Conservation (phyloP, 306 rosid genomes). For the Prunus dulcis region DNA sequence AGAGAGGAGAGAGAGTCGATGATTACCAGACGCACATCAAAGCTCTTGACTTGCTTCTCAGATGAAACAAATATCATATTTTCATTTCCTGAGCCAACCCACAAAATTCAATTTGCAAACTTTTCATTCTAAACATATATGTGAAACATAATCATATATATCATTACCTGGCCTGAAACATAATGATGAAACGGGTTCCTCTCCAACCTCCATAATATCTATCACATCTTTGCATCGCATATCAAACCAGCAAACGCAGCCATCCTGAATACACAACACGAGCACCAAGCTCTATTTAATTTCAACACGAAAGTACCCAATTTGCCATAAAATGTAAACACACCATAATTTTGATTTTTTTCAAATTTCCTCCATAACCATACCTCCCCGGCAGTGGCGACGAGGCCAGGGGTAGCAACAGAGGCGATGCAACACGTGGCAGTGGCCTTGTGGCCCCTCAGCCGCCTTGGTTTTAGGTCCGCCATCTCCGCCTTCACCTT, state of each 20-base stretch:
- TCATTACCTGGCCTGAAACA: conserved; percentile 66
- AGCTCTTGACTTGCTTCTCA: conserved; percentile 81
- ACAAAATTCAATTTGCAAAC: conserved; percentile 14
- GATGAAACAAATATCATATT: conserved; percentile 64
- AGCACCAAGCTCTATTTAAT: not conserved
- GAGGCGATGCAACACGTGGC: conserved; percentile 80
- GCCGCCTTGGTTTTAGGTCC: conserved; percentile 46
- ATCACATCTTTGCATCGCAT: conserved; percentile 70
- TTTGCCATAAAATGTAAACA: not conserved
- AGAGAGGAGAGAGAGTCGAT: not conserved
- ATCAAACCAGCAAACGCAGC: conserved; percentile 93
- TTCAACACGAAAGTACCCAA: not conserved
- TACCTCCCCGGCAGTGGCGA: conserved; percentile 84
- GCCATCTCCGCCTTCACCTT: conserved; percentile 14
- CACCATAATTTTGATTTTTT: not conserved
- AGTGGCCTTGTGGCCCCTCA: conserved; percentile 69
- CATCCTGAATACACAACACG: conserved; percentile 45
- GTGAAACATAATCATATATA: too few species aligned
- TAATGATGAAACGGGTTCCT: conserved; percentile 64
- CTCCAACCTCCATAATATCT: conserved; percentile 60
- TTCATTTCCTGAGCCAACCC: conserved; percentile 69
- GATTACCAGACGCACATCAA: conserved; percentile 82
- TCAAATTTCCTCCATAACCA: not conserved
- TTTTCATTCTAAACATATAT: not conserved
- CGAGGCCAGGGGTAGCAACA: conserved; percentile 47